Percentiles rank a stretch among this genome's conserved stretches.
Conservation (phyloP, 2,329 filamentous ascomycete genomes). For the Thielaviopsis euricoi region DNA sequence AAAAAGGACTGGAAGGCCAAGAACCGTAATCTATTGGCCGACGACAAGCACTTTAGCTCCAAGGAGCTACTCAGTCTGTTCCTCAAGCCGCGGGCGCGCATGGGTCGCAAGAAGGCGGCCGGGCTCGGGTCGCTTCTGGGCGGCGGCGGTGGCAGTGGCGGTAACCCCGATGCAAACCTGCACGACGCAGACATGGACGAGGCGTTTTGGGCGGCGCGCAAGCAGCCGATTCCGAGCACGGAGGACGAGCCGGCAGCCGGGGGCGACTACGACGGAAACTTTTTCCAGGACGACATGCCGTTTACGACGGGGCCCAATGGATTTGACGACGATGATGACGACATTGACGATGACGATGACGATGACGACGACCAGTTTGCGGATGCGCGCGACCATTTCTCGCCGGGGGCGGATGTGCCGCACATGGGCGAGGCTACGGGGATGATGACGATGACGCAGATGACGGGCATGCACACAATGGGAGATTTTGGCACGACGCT, state of each 20-base stretch:
- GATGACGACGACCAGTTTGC: conserved; percentile 61
- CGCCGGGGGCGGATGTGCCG: conserved; percentile 41
- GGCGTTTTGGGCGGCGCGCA: conserved; percentile 79
- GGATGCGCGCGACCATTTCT: conserved; percentile 65
- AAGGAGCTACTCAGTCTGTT: conserved; percentile 78
- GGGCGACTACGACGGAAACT: conserved; percentile 90
- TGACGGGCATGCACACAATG: conserved; percentile 29
- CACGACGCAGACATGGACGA: conserved; percentile 75
- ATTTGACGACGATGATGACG: conserved; percentile 50
- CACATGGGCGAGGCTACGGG: conserved; percentile 28
- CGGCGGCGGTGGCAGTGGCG: conserved; percentile 23
- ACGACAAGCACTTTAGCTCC: conserved; percentile 97
- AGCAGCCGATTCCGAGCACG: conserved; percentile 28
- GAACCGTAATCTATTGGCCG: conserved; percentile 78
- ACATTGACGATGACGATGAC: conserved; percentile 36
- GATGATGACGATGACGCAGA: conserved; percentile 29
- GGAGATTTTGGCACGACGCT: conserved; percentile 48
- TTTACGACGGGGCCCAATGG: conserved; percentile 43
- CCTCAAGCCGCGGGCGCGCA: conserved; percentile 79
- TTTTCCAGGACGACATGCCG: conserved; percentile 81
- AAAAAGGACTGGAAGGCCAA: conserved; percentile 96
- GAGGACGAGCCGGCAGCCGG: conserved; percentile 33
- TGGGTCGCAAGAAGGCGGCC: conserved; percentile 44
- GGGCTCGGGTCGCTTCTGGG: conserved; percentile 10
- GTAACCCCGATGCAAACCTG: conserved; percentile 29